These are phyloP conservation scores for Scalesia atractyloides DNA, from an alignment of 129 eudicot species.

Conservation along the genomic window DNA sequence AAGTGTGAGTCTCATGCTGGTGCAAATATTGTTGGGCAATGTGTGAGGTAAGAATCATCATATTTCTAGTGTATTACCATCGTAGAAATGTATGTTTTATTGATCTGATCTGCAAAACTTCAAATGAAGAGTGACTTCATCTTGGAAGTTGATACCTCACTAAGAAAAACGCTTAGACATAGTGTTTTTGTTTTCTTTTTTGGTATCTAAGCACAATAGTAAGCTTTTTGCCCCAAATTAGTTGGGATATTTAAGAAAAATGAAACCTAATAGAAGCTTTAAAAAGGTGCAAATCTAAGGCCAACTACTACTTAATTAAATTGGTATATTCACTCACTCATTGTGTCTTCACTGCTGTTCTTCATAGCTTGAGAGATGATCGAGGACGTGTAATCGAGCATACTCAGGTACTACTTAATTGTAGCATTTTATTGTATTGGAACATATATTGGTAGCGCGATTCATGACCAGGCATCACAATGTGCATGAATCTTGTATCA, in stretches of 20 bases:
- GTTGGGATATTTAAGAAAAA: constrained; percentile 5
- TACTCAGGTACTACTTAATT: constrained; percentile 32
- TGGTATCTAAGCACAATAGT: background rate
- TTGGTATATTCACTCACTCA: constrained; percentile 7
- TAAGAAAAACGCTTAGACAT: background rate
- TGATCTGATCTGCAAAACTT: background rate
- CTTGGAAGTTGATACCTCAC: background rate
- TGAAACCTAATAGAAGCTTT: no score
- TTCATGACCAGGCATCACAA: no score
- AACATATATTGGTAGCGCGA: background rate
- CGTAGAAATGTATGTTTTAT: background rate
- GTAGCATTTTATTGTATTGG: background rate
- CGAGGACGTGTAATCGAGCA: constrained; percentile 32
- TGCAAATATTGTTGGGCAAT: constrained; percentile 49
- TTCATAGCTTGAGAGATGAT: constrained; percentile 31
- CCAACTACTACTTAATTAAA: background rate
- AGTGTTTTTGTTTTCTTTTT: background rate
- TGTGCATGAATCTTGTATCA: no score
- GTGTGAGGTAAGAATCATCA: constrained; percentile 59
- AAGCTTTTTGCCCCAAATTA: background rate
- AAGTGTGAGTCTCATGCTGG: constrained; percentile 79
- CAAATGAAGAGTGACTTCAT: background rate
- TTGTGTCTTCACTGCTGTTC: constrained; percentile 8
- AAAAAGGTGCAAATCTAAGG: background rate
- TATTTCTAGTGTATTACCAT: background rate